Percentiles rank a stretch among this genome's conserved stretches.
phyloP scores from a whole-genome alignment of 805 yeast genomes.

The Wickerhamomyces pijperi region DNA sequence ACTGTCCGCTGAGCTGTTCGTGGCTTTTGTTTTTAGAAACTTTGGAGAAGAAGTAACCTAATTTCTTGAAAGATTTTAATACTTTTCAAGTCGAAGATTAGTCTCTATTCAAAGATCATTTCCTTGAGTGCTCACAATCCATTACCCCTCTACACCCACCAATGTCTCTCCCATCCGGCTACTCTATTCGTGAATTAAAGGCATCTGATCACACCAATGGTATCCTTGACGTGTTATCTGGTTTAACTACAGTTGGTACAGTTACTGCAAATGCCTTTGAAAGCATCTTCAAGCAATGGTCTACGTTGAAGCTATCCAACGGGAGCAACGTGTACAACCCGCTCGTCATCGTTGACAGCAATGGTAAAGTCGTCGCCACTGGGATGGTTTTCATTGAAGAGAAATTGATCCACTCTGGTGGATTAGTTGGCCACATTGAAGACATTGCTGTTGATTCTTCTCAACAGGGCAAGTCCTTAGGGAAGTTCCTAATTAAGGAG shows the following conservation, averaged over 20 bases:
- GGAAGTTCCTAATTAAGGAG: constrained; percentile 50
- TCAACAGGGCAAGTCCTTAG: constrained; percentile 81
- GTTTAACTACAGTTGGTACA: constrained; percentile 76
- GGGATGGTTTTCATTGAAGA: constrained; percentile 75
- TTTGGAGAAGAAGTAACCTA: no score
- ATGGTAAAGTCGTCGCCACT: constrained; percentile 58
- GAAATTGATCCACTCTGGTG: constrained; percentile 76
- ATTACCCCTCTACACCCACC: background rate
- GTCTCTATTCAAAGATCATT: no score
- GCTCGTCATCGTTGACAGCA: constrained; percentile 43
- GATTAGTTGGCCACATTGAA: constrained; percentile 86
- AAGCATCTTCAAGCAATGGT: constrained; percentile 50
- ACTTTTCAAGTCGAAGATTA: no score
- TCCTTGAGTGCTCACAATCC: no score
- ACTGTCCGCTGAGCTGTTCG: no score
- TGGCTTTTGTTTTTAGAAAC: no score
- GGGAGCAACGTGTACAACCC: constrained; percentile 44
- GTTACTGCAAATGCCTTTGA: constrained; percentile 40
- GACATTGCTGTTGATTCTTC: constrained; percentile 72
- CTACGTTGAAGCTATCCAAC: constrained; percentile 18
- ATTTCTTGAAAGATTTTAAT: no score
- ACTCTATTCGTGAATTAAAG: constrained; percentile 47
- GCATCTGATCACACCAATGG: constrained; percentile 50
- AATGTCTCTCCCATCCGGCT: constrained; percentile 49
- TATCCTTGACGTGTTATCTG: constrained; percentile 49